Conservation (phyloP, 2,329 filamentous ascomycete species). For the Fusarium palustre region DNA sequence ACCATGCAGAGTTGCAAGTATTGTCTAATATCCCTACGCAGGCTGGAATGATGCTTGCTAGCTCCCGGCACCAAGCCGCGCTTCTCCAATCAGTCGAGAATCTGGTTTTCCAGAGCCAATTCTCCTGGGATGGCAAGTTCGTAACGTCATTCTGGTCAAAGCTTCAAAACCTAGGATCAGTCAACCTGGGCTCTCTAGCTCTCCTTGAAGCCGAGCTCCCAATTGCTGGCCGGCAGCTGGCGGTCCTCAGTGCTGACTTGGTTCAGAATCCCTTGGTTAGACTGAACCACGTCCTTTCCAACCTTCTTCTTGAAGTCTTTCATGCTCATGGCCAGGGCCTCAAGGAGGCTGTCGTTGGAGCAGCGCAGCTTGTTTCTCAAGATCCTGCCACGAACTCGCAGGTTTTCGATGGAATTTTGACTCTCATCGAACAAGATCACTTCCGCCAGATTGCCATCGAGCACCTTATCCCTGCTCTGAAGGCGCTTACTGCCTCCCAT, state of each 20-base stretch:
- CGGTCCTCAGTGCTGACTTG: slow-evolving; percentile 62
- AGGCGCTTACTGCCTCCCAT: slow-evolving; percentile 55
- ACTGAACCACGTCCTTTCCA: slow-evolving; percentile 62
- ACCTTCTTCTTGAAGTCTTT: slow-evolving; percentile 59
- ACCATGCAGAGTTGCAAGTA: slow-evolving; percentile 57
- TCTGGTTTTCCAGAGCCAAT: slow-evolving; percentile 56
- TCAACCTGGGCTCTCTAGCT: slow-evolving; percentile 69
- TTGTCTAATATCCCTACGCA: slow-evolving; percentile 59
- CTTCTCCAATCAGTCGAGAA: slow-evolving; percentile 62
- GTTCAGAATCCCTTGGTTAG: slow-evolving; percentile 61
- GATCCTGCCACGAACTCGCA: slow-evolving; percentile 5
- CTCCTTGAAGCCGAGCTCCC: slow-evolving; percentile 75
- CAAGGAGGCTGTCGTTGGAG: slow-evolving; percentile 45
- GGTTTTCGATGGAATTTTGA: slow-evolving; percentile 41
- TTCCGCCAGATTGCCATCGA: slow-evolving; percentile 54
- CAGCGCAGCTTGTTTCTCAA: slow-evolving; percentile 41
- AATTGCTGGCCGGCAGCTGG: slow-evolving; percentile 67
- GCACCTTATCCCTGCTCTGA: slow-evolving; percentile 60
- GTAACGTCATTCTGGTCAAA: slow-evolving; percentile 64
- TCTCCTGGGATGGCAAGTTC: slow-evolving; percentile 57
- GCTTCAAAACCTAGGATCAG: slow-evolving; percentile 62
- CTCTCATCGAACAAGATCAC: slow-evolving; percentile 51
- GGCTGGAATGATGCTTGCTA: slow-evolving; percentile 50
- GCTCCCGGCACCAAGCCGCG: slow-evolving; percentile 52
- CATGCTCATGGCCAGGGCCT: slow-evolving; percentile 54